phyloP scores from a whole-genome alignment of 345 rosid genomes.

The Hibiscus tridactylites region DNA sequence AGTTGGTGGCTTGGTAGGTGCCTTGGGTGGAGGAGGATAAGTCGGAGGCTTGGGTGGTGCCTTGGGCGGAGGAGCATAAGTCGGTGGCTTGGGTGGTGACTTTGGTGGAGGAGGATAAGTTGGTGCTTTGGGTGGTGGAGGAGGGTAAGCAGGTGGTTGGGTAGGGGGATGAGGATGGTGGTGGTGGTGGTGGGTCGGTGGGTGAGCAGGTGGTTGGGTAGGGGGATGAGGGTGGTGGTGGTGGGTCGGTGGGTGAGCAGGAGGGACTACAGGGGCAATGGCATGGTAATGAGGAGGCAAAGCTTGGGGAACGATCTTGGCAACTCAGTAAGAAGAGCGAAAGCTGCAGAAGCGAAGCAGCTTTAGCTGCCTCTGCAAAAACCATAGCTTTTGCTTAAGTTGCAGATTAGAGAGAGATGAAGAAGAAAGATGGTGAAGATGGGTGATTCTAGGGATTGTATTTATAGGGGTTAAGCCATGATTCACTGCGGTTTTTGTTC shows the following conservation, averaged over 20 bases:
- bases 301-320: constrained; percentile 20
- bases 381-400: constrained; percentile 21
- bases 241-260: constrained; percentile 14
- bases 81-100: not conserved
- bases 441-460: not conserved
- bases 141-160: not conserved
- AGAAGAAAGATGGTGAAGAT: not conserved
- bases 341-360: constrained; percentile 19
- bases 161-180: not conserved
- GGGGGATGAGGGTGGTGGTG: constrained; percentile 20
- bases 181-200: not conserved
- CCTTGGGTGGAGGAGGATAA: constrained; percentile 22
- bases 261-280: constrained; percentile 21
- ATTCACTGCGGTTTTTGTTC: constrained; percentile 23
- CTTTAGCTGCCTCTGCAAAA: constrained; percentile 19
- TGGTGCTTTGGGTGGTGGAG: not conserved
- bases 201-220: constrained; percentile 19
- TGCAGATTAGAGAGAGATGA: not conserved
- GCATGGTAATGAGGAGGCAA: constrained; percentile 23
- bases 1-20: constrained; percentile 1
- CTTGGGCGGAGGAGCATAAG: not conserved
- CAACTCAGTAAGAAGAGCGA: constrained; percentile 28
- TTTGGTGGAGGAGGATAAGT: not conserved
- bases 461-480: constrained; percentile 28
- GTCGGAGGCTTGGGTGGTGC: constrained; percentile 8